Conservation (phyloP, 257 asterid species). For the Solanum tacnaense region DNA sequence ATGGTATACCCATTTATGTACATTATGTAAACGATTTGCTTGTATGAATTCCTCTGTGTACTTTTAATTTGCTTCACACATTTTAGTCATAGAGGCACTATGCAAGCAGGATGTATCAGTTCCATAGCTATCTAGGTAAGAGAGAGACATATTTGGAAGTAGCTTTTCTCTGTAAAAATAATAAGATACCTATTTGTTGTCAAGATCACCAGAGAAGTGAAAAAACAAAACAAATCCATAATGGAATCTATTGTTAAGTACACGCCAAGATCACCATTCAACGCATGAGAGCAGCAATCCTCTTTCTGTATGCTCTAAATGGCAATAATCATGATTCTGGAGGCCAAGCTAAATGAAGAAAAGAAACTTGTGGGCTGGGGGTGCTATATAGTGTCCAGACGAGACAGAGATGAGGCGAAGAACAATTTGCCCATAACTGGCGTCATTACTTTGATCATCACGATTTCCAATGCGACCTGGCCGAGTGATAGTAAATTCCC, state of each 20-base stretch:
- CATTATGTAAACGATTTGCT: conserved; percentile 9
- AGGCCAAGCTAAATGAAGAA: not conserved
- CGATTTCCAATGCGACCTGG: not conserved
- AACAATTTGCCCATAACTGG: not conserved
- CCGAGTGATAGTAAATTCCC: not conserved
- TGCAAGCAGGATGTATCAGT: not conserved
- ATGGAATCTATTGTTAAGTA: not conserved
- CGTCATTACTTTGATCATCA: not conserved
- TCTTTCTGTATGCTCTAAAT: not conserved
- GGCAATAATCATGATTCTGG: not conserved
- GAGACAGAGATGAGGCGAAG: not conserved
- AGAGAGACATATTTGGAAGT: not conserved
- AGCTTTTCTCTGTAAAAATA: not conserved
- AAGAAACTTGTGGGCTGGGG: not conserved
- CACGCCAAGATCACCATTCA: not conserved
- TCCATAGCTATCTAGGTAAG: not conserved
- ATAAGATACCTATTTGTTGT: not conserved
- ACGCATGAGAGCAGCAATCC: not conserved
- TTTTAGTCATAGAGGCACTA: not conserved
- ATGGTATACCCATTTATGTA: not conserved
- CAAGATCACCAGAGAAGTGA: not conserved
- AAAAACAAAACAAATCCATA: not conserved
- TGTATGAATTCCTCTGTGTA: not conserved
- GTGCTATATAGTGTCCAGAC: not conserved
- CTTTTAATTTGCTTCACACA: not conserved